Base-by-base conservation (phyloP, 2,329 filamentous ascomycete species). In the Hypoxylon sp. region DNA sequence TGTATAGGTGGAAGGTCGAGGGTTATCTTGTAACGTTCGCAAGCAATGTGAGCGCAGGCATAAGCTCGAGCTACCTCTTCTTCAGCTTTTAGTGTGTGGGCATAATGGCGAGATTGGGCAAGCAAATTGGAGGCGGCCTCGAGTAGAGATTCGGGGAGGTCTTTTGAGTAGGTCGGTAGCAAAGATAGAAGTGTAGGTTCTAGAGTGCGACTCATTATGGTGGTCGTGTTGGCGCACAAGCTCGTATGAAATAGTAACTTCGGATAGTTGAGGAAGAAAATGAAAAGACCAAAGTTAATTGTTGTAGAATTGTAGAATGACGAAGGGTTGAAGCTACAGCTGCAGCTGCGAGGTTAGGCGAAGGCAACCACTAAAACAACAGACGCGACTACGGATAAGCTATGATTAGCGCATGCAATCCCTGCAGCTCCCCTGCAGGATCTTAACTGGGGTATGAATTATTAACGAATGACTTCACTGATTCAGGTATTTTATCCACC, bases 31-130 rank as follows among this genome's bases (percentile, higher is more conserved):
- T 96, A 78, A 43, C 90, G 83, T 63, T 93, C 90, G 67, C 92
- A 97, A 13, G 94, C 94, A 53, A 99, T 82, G 71, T 96, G 87
- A 9, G 90, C 89, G 69, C 91, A 96, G 3, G 88, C 89, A 69
- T 94, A 94, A 3, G 83, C 80, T 13, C 92, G 82, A n/a, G 88
- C 90, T 59, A 94, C 85, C 69, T 97, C 92, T 69, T 96, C 91
- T 47, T 95, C 90, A 2, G 86, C 80, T 68, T 91, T 95, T 43
- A 97, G 77, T 11, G 82, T 88, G 65, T 84, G 86, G 38, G 90
- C 90, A 63, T 85, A 86, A 66, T 86, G 84, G 23, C 90, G 84
- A 8, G 91, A 95, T 70, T 94, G 91, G 2, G 89, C 86, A 32
- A 95, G 81, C 5, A 96, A 76, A 6, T 87, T 90, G 41, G 80